Evolutionary conservation across 192 early-diverging fungal genomes (phyloP).

Genomic region (Coemansia sp.): DNA sequence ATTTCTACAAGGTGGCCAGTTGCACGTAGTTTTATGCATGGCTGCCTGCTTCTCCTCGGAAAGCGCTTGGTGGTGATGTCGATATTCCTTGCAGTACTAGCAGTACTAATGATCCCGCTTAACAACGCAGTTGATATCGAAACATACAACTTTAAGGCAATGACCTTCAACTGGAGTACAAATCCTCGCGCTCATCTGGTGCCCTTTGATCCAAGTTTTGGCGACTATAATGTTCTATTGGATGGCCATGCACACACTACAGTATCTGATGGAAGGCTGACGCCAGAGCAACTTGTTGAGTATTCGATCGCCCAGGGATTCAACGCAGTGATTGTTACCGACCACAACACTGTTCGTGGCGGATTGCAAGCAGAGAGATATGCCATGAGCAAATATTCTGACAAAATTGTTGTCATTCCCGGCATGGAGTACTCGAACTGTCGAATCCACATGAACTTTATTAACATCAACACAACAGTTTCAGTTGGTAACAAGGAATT

Average conservation of each 20-base stretch:
- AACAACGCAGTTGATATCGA: slow-evolving; percentile 10
- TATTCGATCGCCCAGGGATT: slow-evolving; percentile 70
- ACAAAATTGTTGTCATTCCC: slow-evolving; percentile 60
- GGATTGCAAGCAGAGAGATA: slow-evolving; percentile 59
- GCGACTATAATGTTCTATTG: slow-evolving; percentile 56
- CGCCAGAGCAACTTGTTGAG: slow-evolving; percentile 56
- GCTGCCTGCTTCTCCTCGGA: slow-evolving; percentile 6
- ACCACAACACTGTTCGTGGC: slow-evolving; percentile 67
- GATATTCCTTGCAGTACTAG: slow-evolving; percentile 7
- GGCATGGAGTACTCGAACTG: slow-evolving; percentile 70
- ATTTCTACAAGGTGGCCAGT: too few relatives aligned
- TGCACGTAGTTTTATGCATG: too few relatives aligned
- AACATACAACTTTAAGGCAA: slow-evolving; percentile 11
- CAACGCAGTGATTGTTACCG: slow-evolving; percentile 68
- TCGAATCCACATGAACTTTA: slow-evolving; percentile 70
- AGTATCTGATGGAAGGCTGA: slow-evolving; percentile 61
- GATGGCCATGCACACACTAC: slow-evolving; percentile 67
- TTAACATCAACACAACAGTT: slow-evolving; percentile 60
- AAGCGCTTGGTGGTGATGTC: slow-evolving; percentile 12
- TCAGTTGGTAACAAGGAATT: slow-evolving; percentile 42
- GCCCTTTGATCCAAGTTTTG: slow-evolving; percentile 23
- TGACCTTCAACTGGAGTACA: slow-evolving; percentile 32
- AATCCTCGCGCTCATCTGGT: slow-evolving; percentile 18
- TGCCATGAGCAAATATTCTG: slow-evolving; percentile 54
- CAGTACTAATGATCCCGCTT: slow-evolving; percentile 18